Evolutionary conservation across 2,329 filamentous ascomycete genomes (phyloP).

Genomic region (Colletotrichum liaoningense): DNA sequence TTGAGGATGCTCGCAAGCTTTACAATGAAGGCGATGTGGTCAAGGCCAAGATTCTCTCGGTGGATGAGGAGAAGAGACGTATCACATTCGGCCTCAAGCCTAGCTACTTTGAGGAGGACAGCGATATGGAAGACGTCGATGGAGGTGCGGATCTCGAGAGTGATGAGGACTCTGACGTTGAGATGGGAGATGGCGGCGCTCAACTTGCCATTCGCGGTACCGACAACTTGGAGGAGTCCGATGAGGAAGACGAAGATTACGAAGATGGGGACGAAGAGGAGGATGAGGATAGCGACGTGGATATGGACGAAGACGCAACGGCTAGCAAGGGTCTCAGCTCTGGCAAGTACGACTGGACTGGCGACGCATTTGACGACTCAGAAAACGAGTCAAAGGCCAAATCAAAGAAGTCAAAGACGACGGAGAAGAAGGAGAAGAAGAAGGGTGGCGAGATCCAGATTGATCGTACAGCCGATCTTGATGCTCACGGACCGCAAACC

Average conservation of each 20-base stretch:
- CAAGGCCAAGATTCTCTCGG: constrained; percentile 86
- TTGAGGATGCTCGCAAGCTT: constrained; percentile 87
- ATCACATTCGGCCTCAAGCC: constrained; percentile 94
- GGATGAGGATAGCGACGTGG: constrained; percentile 53
- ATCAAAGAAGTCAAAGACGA: constrained; percentile 37
- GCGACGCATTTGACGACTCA: constrained; percentile 72
- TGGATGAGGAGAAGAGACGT: constrained; percentile 80
- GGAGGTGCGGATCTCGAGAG: constrained; percentile 58
- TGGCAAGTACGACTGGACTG: constrained; percentile 90
- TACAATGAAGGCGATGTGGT: constrained; percentile 93
- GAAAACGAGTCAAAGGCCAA: constrained; percentile 61
- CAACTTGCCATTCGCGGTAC: constrained; percentile 58
- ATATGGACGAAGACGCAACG: constrained; percentile 51
- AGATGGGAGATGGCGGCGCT: constrained; percentile 58
- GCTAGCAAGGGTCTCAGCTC: constrained; percentile 55
- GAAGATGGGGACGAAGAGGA: constrained; percentile 54
- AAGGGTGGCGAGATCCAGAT: constrained; percentile 80
- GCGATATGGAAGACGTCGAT: constrained; percentile 60
- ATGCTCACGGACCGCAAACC: constrained; percentile 88
- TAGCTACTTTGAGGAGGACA: constrained; percentile 81
- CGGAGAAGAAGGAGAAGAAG: constrained; percentile 67
- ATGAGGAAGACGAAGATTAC: constrained; percentile 52
- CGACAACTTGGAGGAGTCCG: constrained; percentile 48
- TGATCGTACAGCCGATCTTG: constrained; percentile 92
- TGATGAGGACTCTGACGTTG: constrained; percentile 57